Evolutionary conservation across 768 basidiomycete species (phyloP), one percentile per base, ranked within the genome.

Genomic region (Termitomyces sp.): DNA sequence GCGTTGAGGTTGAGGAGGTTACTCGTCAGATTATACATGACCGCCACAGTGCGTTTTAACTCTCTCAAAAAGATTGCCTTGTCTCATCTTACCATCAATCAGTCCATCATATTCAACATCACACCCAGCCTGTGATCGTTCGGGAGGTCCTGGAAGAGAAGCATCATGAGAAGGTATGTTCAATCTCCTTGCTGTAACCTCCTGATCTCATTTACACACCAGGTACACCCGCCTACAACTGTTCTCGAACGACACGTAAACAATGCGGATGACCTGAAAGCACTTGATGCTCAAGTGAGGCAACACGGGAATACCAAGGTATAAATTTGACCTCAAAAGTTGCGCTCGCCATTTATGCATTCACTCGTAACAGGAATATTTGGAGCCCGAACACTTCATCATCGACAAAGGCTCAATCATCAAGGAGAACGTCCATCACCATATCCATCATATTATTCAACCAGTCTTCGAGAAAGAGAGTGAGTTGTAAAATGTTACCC

Each of bases 61-160:
- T 7, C 28, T 2, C 12, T 39, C 18, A 12, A 35, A 12, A 35
- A 49, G 22, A 15, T 13, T 28, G 1, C 22, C 9, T 28, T 28
- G 28, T 40, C 11, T 42, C 20, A 59, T 3, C 35, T 28, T 3
- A 55, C 1, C 18, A 13, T 12, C 18, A n/a, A 55, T 18, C 11
- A 76, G 76, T 75, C 39, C 77, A 78, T 61, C 76, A 76, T 40
- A 66, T 78, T 13, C 76, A 77, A 56, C 73, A 78, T 53, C 76
- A 78, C 63, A 72, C 70, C 1, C 74, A 76, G 48, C 77, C 76
- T 3, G 66, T 77, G 11, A 58, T 68, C 4, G 69, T 71, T 1
- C 61, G 63, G 0, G 72, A 74, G 42, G 63, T 67, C 20, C 46
- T 69, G 36, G 54, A 67, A 1, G 76, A 76, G 55, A 61, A 68